Evolutionary conservation across 345 rosid species (phyloP).

Genomic region (Bretschneidera sinensis): DNA sequence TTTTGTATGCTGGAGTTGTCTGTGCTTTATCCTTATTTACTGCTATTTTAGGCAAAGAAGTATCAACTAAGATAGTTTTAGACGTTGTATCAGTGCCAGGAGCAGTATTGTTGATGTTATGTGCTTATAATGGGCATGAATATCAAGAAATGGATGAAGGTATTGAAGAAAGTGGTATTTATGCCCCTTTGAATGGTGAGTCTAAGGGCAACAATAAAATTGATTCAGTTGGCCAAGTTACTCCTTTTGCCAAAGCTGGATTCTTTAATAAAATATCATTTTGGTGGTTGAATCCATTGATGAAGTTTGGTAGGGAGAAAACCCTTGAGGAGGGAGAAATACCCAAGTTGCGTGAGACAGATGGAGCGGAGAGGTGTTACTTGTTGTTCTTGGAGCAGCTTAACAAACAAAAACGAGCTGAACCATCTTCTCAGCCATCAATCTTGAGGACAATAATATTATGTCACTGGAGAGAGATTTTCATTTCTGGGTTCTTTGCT

Average conservation of each 20-base stretch:
- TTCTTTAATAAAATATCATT: constrained; percentile 60
- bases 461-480: constrained; percentile 67
- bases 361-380: constrained; percentile 75
- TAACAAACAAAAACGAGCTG: constrained; percentile 42
- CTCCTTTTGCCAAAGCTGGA: constrained; percentile 60
- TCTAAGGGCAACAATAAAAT: constrained; percentile 24
- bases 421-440: constrained; percentile 40
- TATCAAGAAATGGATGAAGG: constrained; percentile 20
- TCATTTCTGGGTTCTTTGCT: constrained; percentile 81
- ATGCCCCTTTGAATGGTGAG: constrained; percentile 51
- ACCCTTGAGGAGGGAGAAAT: constrained; percentile 69
- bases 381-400: constrained; percentile 44
- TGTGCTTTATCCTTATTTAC: constrained; percentile 38
- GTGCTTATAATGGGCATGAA: constrained; percentile 41
- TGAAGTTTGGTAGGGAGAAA: constrained; percentile 64
- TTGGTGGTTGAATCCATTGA: constrained; percentile 85
- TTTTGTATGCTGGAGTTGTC: constrained; percentile 42
- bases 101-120: constrained; percentile 42
- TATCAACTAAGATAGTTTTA: constrained; percentile 24
- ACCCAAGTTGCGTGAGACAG: constrained; percentile 51
- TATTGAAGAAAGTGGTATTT: constrained; percentile 32
- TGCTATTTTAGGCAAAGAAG: constrained; percentile 24
- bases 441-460: constrained; percentile 46
- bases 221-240: constrained; percentile 26
- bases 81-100: constrained; percentile 64